phyloP scores from a whole-genome alignment of 164 flowering plant genomes.

The Aristolochia fimbriata region DNA sequence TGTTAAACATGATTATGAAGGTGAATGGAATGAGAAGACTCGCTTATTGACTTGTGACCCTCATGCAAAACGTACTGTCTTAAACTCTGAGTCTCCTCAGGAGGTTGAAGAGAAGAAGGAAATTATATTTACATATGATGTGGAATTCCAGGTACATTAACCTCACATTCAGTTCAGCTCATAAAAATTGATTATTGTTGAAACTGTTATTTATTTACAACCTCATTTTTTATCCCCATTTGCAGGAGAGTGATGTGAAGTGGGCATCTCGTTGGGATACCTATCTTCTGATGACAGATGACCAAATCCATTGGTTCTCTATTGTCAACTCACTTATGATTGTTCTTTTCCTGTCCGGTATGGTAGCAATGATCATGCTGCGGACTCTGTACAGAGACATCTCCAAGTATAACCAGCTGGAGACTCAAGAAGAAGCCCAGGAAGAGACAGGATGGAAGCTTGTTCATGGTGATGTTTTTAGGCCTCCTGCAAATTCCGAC shows the following conservation, averaged over 20 bases:
- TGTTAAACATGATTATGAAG: conserved; percentile 79
- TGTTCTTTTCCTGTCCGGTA: conserved; percentile 83
- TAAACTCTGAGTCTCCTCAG: conserved; percentile 71
- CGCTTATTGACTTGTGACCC: conserved; percentile 83
- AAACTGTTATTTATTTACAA: background rate
- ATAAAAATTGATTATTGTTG: background rate
- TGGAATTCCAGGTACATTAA: conserved; percentile 55
- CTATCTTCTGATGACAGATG: conserved; percentile 80
- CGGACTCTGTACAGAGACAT: conserved; percentile 86
- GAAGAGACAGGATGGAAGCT: conserved; percentile 96
- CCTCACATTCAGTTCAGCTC: background rate
- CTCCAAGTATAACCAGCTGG: conserved; percentile 79
- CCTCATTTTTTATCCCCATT: background rate
- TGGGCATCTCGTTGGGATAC: conserved; percentile 95
- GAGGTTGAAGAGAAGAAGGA: conserved; percentile 74
- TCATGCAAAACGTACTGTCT: conserved; percentile 57
- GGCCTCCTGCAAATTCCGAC: conserved; percentile 69
- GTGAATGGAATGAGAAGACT: conserved; percentile 56
- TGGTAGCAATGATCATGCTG: conserved; percentile 92
- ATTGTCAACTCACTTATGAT: conserved; percentile 86
- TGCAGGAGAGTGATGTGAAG: conserved; percentile 62
- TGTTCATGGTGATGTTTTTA: conserved; percentile 89
- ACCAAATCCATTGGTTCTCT: conserved; percentile 88
- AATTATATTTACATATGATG: conserved; percentile 88
- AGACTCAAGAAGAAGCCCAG: conserved; percentile 91